Evolutionary conservation across 2,329 filamentous ascomycete genomes (phyloP).

Genomic region (Beauveria brongniartii): DNA sequence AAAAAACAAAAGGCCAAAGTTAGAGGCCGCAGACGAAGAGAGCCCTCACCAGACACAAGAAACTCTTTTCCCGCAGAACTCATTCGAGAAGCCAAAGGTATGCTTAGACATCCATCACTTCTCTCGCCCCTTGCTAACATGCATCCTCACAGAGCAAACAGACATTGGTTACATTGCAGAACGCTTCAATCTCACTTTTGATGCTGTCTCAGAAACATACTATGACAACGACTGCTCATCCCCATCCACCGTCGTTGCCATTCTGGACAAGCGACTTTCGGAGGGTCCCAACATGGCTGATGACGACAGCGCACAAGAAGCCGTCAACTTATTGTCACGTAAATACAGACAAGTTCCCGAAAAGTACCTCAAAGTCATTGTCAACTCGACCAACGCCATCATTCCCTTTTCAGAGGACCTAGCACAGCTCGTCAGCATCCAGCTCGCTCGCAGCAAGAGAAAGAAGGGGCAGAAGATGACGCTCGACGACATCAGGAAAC

Average conservation of each 20-base stretch:
- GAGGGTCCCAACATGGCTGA: slow-evolving; percentile 23
- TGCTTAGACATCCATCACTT: slow-evolving; percentile 8
- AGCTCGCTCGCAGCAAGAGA: slow-evolving; percentile 31
- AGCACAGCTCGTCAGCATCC: slow-evolving; percentile 31
- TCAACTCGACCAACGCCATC: slow-evolving; percentile 31
- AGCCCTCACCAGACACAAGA: slow-evolving; percentile 13
- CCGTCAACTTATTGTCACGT: slow-evolving; percentile 24
- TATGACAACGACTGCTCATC: slow-evolving; percentile 28
- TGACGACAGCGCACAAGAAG: slow-evolving; percentile 18
- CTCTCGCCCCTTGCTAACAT: background rate
- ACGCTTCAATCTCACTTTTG: slow-evolving; percentile 31
- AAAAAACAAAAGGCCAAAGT: slow-evolving; percentile 32
- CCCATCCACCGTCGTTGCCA: slow-evolving; percentile 31
- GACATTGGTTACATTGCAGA: slow-evolving; percentile 38
- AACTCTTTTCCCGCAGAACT: slow-evolving; percentile 14
- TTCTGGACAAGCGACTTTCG: slow-evolving; percentile 35
- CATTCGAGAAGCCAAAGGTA: slow-evolving; percentile 23
- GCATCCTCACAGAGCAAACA: slow-evolving; percentile 22
- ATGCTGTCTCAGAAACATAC: slow-evolving; percentile 34
- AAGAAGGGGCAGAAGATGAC: slow-evolving; percentile 28
- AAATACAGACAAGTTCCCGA: slow-evolving; percentile 35
- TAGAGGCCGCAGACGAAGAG: slow-evolving; percentile 22
- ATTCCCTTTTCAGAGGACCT: slow-evolving; percentile 31
- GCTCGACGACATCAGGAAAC: slow-evolving; percentile 31
- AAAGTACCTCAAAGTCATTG: slow-evolving; percentile 33